Base-by-base conservation (phyloP, 495 filamentous ascomycete species). In the Achaetomiella virescens region DNA sequence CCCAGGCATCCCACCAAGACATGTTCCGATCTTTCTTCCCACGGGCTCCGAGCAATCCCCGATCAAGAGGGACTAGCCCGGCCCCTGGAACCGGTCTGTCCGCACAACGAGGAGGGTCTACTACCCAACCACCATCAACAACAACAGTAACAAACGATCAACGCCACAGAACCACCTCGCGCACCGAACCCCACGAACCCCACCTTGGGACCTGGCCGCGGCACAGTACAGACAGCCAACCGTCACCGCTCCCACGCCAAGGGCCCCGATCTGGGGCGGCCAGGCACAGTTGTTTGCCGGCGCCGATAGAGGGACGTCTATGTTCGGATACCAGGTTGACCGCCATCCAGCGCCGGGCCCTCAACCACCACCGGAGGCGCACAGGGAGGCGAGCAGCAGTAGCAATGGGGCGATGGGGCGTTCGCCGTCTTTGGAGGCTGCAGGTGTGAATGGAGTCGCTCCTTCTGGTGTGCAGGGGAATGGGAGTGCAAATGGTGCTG, bases 241-340 rank as follows among this genome's bases (percentile, higher is more conserved):
- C 20, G 73, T 74, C 15, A 68, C 70, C 18, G 64, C 69, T 4
- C 72, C 74, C 20, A 72, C 64, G 5, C 71, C 74, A 2, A 60
- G 72, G 6, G 54, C 65, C 40, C 75, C 75, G n/a, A 73, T 70
- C 45, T 78, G 75, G 75, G 72, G 72, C 17, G 66, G 71, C 2
- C 47, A 64, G 4, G 56, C 69, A 6, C 75, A 73, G 52, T 60
- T 76, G 1, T 72, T 74, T 29, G 56, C 64, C 8, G 54, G 55
- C 17, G 53, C 43, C 24, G 57, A 55, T 22, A 48, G 37, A 37
- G 41, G 31, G 7, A 12, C 6, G 21, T 9, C 57, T 10, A 50
- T 60, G 3, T 63, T 57, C 50, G 64, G 48, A 8, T 64, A 52
- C 29, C 60, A 62, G 40, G 50, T 31, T 5, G 46, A 41, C 0